These are phyloP conservation scores for Anastatica hierochuntica DNA, from an alignment of 345 rosid genomes.

Conservation along the genomic window DNA sequence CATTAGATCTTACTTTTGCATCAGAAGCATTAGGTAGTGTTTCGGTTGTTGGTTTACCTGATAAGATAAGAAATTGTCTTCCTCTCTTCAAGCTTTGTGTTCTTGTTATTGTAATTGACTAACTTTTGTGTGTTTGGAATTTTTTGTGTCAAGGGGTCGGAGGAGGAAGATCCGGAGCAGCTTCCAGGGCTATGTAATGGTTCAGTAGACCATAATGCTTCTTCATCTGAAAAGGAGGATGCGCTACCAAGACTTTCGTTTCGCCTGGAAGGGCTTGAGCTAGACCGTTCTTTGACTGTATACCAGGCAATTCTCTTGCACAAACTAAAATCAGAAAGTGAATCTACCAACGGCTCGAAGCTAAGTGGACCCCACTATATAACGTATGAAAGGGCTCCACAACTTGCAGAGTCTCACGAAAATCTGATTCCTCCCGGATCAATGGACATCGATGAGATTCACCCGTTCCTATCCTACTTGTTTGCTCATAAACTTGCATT, in stretches of 20 bases:
- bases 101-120: neutral
- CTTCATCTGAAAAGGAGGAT: slow-evolving; percentile 28
- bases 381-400: slow-evolving; percentile 45
- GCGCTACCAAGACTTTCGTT: slow-evolving; percentile 40
- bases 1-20: neutral
- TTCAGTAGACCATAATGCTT: slow-evolving; percentile 16
- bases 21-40: slow-evolving; percentile 2
- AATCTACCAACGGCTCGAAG: slow-evolving; percentile 34
- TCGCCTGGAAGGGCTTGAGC: slow-evolving; percentile 54
- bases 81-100: slow-evolving; percentile 1
- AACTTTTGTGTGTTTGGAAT: neutral
- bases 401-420: slow-evolving; percentile 24
- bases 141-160: slow-evolving; percentile 29
- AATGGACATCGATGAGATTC: slow-evolving; percentile 21
- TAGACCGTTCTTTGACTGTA: slow-evolving; percentile 46
- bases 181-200: slow-evolving; percentile 22
- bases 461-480: slow-evolving; percentile 41
- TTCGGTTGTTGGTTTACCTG: slow-evolving; percentile 10
- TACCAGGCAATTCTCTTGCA: slow-evolving; percentile 80
- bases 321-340: slow-evolving; percentile 45
- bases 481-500: slow-evolving; percentile 45
- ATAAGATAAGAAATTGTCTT: neutral
- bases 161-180: slow-evolving; percentile 16
- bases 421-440: slow-evolving; percentile 14
- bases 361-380: slow-evolving; percentile 51